Conservation (phyloP, 2,329 filamentous ascomycete species). For the Cytospora piceae region DNA sequence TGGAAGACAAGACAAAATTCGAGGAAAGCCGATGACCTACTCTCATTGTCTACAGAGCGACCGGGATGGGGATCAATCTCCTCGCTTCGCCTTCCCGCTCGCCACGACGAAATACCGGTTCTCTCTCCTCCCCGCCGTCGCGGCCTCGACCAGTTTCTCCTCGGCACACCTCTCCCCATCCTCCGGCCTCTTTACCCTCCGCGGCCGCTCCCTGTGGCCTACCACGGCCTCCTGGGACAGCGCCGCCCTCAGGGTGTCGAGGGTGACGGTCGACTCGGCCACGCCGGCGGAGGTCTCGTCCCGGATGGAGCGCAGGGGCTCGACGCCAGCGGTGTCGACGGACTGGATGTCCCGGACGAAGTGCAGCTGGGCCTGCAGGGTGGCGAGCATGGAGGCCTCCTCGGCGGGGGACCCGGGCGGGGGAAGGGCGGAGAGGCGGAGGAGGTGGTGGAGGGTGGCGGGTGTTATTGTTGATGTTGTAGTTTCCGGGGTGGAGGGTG, state of each 20-base stretch:
- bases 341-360: slow-evolving; percentile 88
- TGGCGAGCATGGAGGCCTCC: slow-evolving; percentile 72
- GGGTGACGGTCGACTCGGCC: slow-evolving; percentile 60
- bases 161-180: slow-evolving; percentile 19
- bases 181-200: slow-evolving; percentile 36
- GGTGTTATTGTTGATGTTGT: slow-evolving; percentile 56
- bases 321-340: slow-evolving; percentile 73
- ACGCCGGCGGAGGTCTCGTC: slow-evolving; percentile 71
- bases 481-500: slow-evolving; percentile 26
- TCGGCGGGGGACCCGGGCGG: slow-evolving; percentile 64
- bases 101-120: slow-evolving; percentile 75
- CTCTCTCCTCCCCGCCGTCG: slow-evolving; percentile 64
- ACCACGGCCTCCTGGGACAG: slow-evolving; percentile 64
- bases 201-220: slow-evolving; percentile 57
- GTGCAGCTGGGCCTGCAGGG: slow-evolving; percentile 79
- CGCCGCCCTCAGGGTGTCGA: slow-evolving; percentile 59
- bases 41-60: background rate
- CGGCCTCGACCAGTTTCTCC: slow-evolving; percentile 34
- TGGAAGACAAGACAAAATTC: background rate
- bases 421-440: slow-evolving; percentile 87
- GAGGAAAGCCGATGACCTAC: background rate
- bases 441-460: slow-evolving; percentile 76
- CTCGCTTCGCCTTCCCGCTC: slow-evolving; percentile 49
- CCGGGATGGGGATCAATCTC: slow-evolving; percentile 3
- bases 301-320: slow-evolving; percentile 76